phyloP scores from a whole-genome alignment of 2,329 filamentous ascomycete species.

The Thielaviopsis musarum region DNA sequence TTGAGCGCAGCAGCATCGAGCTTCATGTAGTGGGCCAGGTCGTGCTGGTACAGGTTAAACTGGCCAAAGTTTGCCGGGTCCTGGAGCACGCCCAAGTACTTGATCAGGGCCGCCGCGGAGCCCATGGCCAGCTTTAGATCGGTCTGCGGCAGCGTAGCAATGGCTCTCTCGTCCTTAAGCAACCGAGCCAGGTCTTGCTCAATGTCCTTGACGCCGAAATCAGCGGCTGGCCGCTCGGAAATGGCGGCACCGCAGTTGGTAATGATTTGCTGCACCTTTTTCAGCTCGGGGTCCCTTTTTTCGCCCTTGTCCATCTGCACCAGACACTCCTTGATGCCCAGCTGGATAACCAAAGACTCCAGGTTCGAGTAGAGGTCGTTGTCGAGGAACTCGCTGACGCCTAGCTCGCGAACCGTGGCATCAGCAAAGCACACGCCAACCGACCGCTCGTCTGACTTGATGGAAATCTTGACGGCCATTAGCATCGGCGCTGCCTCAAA shows the following conservation, averaged over 20 bases:
- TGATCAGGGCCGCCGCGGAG: constrained; percentile 81
- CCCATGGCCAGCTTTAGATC: constrained; percentile 95
- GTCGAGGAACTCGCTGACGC: constrained; percentile 96
- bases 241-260: constrained; percentile 85
- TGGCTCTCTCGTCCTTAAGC: constrained; percentile 69
- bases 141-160: constrained; percentile 66
- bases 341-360: constrained; percentile 86
- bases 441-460: constrained; percentile 70
- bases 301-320: constrained; percentile 75
- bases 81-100: constrained; percentile 79
- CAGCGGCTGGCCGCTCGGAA: constrained; percentile 56
- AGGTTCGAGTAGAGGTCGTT: constrained; percentile 98
- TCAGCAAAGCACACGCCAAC: constrained; percentile 97
- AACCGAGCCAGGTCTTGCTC: constrained; percentile 84
- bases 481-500: constrained; percentile 89
- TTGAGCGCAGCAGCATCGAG: constrained; percentile 86
- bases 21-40: constrained; percentile 95
- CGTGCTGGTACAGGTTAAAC: constrained; percentile 93
- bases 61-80: constrained; percentile 93
- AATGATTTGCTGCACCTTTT: constrained; percentile 75
- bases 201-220: constrained; percentile 82
- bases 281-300: constrained; percentile 65
- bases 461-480: constrained; percentile 78
- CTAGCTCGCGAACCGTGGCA: constrained; percentile 85
- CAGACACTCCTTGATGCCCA: constrained; percentile 87